Conservation (phyloP, 148 eudicot species). For the Mesembryanthemum crystallinum region DNA sequence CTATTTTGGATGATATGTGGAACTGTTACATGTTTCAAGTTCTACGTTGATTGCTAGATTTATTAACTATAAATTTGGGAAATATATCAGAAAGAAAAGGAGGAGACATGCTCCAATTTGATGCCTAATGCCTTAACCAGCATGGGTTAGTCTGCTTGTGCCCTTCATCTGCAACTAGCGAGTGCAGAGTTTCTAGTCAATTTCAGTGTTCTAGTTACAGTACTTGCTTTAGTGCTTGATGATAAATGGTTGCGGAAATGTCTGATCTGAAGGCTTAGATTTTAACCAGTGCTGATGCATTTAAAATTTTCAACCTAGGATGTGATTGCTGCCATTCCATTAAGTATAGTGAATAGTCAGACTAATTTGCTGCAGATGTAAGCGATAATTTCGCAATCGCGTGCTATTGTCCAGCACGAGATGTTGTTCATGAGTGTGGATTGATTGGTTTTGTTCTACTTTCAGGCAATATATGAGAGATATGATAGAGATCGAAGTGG, state of each 20-base stretch:
- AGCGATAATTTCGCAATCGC: not conserved
- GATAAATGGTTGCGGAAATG: not conserved
- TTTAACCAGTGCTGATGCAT: not conserved
- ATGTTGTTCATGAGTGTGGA: not conserved
- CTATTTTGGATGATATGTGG: not conserved
- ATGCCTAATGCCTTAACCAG: not conserved
- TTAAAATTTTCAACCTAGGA: not conserved
- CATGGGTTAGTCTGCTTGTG: not conserved
- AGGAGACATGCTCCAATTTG: not conserved
- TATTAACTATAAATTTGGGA: not conserved
- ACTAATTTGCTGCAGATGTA: not conserved
- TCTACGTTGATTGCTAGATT: not conserved
- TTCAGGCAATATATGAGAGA: conserved; percentile 66
- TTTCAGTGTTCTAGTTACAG: not conserved
- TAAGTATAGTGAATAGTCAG: not conserved
- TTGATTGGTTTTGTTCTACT: conserved; percentile 2
- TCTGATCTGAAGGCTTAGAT: not conserved
- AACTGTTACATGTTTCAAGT: not conserved
- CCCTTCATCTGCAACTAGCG: not conserved
- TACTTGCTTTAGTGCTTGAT: not conserved
- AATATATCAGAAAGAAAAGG: not conserved
- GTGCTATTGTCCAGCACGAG: not conserved
- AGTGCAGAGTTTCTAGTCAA: not conserved
- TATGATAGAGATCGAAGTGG: conserved; percentile 78
- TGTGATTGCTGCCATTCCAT: not conserved